Base-by-base conservation (phyloP, 306 rosid genomes). In the Sicyos edulis region DNA sequence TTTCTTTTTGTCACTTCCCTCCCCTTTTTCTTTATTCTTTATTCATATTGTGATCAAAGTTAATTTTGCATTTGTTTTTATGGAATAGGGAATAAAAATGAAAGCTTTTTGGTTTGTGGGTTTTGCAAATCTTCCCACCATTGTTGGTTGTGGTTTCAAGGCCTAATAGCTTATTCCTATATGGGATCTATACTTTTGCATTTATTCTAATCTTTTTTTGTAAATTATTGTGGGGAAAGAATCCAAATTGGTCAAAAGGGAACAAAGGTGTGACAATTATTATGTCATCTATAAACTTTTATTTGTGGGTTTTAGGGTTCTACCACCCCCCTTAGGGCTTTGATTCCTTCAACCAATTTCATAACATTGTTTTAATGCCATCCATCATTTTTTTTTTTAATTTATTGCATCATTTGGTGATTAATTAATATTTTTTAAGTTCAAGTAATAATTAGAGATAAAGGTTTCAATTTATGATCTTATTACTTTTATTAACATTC, bases 61-160 rank as follows among this genome's bases (percentile, higher is more conserved):
- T 32, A 32, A 2, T 8, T 40, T 40, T 40, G 45, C 7, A 40
- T 6, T 44, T 44, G 71, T 17, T 26, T 12, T 67, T 47, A 13
- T 68, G 72, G 72, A 68, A 14, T 68, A 22, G 72, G 57, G 72
- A 68, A 68, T 68, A 68, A 68, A 68, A 68, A 68, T 68, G 42
- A 52, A 21, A 68, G 54, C 72, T 68, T 68, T 68, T 21, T 68
- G 37, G 24, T 22, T 44, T 47, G 72, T 68, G 72, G 72, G 57
- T 45, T 47, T 47, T 68, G 37, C 21, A 68, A 63, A 49, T 22
- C 21, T 17, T 49, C 72, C 72, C 72, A 68, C 72, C 72, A 68
- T 68, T 21, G 72, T 68, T 49, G 73, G 73, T 4, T 50, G 45
- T 49, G 40, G 29, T 69, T 69, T 50, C 58, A 69, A 69, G 45